phyloP scores from a whole-genome alignment of 139 green algal genomes.

The Chara braunii region DNA sequence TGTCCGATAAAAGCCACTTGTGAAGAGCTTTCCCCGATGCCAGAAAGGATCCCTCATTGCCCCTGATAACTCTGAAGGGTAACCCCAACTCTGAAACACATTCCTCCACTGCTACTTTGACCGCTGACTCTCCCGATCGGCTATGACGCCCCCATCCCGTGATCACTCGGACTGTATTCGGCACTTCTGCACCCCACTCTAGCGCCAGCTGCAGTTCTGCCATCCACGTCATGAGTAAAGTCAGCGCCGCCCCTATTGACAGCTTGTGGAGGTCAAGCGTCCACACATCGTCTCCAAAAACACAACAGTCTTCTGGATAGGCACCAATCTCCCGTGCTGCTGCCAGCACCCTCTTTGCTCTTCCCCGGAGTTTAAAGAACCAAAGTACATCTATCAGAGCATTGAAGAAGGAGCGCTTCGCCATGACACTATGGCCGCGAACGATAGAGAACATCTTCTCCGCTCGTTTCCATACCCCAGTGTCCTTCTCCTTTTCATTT shows the following conservation, averaged over 20 bases:
- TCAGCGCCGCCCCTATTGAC: conserved; percentile 15
- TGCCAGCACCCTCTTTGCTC: conserved; percentile 18
- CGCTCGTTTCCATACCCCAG: conserved; percentile 35
- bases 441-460: conserved; percentile 24
- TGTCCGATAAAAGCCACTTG: no score
- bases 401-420: conserved; percentile 36
- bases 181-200: conserved; percentile 24
- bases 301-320: conserved; percentile 12
- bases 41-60: neutral
- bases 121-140: neutral
- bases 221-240: conserved; percentile 25
- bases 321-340: neutral
- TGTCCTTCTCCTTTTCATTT: neutral
- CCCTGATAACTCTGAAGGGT: neutral
- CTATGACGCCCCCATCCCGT: conserved; percentile 35
- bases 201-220: conserved; percentile 1
- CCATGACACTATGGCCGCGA: conserved; percentile 2
- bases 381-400: conserved; percentile 27
- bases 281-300: conserved; percentile 12
- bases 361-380: conserved; percentile 25
- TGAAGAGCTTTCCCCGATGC: no score
- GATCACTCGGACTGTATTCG: conserved; percentile 14
- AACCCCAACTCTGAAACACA: neutral
- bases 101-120: neutral
- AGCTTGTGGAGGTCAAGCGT: conserved; percentile 26